Evolutionary conservation across 805 yeast species (phyloP), one percentile per base, ranked within the genome.

Genomic region (Schizosaccharomyces japonicus): DNA sequence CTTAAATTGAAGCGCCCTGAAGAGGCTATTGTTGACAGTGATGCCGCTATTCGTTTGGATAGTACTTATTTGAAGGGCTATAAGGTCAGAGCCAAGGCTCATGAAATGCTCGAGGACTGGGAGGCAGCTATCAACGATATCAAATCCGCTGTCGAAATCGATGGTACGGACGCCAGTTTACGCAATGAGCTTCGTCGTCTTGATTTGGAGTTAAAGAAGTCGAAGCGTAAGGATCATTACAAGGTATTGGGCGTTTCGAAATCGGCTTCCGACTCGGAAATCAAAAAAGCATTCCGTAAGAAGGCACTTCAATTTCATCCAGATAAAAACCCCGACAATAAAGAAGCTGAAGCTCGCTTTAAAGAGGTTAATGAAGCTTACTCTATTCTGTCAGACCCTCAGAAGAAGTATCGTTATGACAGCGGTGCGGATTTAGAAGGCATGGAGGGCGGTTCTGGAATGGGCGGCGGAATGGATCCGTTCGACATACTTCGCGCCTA

Each of bases 331-430:
- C 59, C 73, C 0, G 66, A 90, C 50, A 80, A 80, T 58, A 77
- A 68, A 13, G 64, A 74, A 13, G 80, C 93, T 2, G 95, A 83
- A 60, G 65, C 70, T 51, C 72, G 69, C 57, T 87, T 87, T 63
- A 87, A 87, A 60, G 85, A 78, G 55, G 72, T 87, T 49, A 71
- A 78, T 17, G 79, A 78, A 51, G 96, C 96, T 0, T 87, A 87
- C 59, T 94, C 83, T 57, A 65, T 79, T 2, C 63, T 87, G 50
- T 72, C 74, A 27, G 93, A 85, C 60, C 70, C 78, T 17, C 80
- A 85, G 59, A 87, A 85, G 69, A 79, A 95, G 66, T 80, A 78
- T 21, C 58, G 80, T 3, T 87, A 84, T 59, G 96, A 90, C 63
- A 75, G 78, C 51, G 87, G 80, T 56, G 95, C 93, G 62, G 85